These are phyloP conservation scores for Cochlearia excelsa DNA, from an alignment of 345 rosid genomes.

Conservation along the genomic window DNA sequence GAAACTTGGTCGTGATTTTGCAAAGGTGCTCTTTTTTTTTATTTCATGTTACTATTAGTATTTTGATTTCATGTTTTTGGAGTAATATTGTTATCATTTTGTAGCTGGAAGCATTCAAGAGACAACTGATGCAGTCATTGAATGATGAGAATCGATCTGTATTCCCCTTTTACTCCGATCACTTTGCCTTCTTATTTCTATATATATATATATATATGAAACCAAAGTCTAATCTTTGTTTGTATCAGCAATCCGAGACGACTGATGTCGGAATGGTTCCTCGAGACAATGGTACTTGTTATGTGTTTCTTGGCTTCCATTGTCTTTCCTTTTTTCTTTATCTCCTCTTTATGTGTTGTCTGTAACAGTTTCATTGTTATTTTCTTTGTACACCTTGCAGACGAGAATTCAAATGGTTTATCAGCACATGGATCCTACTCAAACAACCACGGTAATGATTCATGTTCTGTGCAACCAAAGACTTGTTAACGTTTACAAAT, in stretches of 20 bases:
- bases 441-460: conserved; percentile 53
- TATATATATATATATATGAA: neutral
- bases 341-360: neutral
- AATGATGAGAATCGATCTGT: conserved; percentile 72
- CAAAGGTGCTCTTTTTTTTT: conserved; percentile 44
- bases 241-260: conserved; percentile 52
- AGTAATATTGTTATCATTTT: neutral
- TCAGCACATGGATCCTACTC: conserved; percentile 36
- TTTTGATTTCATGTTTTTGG: neutral
- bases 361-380: neutral
- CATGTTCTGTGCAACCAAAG: neutral
- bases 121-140: conserved; percentile 87
- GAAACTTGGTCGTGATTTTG: conserved; percentile 79
- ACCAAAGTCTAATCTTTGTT: neutral
- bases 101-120: conserved; percentile 87
- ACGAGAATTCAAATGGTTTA: conserved; percentile 52
- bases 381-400: conserved; percentile 33
- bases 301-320: neutral
- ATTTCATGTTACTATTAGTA: neutral
- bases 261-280: conserved; percentile 66
- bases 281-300: conserved; percentile 49
- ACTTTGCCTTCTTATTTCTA: neutral
- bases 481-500: neutral
- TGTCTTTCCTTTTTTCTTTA: conserved; percentile 1
- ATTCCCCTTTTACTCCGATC: conserved; percentile 3